Base-by-base conservation (phyloP, 1,284 basidiomycete genomes). In the Cutaneotrichosporon sp. region DNA sequence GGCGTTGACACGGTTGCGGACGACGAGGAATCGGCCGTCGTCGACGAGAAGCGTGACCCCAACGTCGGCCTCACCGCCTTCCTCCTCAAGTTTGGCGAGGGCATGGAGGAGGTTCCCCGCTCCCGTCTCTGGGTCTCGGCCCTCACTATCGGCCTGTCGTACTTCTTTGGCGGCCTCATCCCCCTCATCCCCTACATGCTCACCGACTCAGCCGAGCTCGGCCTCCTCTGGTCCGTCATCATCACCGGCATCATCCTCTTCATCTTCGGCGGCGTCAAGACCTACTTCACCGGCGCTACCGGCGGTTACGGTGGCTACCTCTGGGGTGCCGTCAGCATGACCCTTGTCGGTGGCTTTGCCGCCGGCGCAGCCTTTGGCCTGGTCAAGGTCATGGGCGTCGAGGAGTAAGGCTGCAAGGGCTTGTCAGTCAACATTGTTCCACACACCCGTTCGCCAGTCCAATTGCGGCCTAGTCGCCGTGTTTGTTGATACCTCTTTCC, bases 151-250 rank as follows among this genome's bases (percentile, higher is more conserved):
- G 92, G 92, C 86, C 88, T 79, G 79, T 92, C 66, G 42, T 93
- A 77, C 67, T 76, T 75, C 47, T 55, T 77, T 52, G 91, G 91
- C 51, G 91, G 91, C 36, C 79, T 91, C 50, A 87, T 94, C 66
- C 91, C 90, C 1, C 80, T 94, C 40, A 63, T 90, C 5, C 93
- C 93, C 7, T 97, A 97, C 77, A 92, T 97, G 78, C 88, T 90
- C 78, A 81, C 89, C 64, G 67, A 79, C 14, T 59, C 69, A 15
- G 77, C 78, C 36, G 57, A 69, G n/a, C 52, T 58, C 22, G 78
- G 75, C 21, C 70, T 80, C 41, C 59, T 72, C 51, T 60, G 65
- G 52, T 70, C 62, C 8, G 59, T 61, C 50, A 64, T 89, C 56
- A 71, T 92, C 53, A 94, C 90, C 10, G 87, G 88, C 18, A 62